A percentile compares a stretch with the other conserved stretches of the same genome.
These are phyloP conservation scores for Cystobasidiaceae sp. DNA, from an alignment of 1,284 basidiomycete species.

Conservation along the genomic window DNA sequence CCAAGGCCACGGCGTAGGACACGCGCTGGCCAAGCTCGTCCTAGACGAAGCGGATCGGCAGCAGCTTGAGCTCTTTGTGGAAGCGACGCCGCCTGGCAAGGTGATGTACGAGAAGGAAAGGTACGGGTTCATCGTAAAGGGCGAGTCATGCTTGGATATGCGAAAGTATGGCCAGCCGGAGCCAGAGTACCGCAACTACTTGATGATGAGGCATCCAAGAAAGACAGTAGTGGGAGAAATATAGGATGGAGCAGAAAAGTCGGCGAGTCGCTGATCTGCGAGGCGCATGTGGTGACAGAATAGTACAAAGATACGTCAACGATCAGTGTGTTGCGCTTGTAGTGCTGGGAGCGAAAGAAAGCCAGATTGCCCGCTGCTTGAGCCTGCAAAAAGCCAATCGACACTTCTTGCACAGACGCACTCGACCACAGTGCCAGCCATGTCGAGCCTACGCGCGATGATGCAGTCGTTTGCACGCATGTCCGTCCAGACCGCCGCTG, in stretches of 20 bases:
- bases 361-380: no score
- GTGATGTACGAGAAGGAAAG: not conserved
- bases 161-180: not conserved
- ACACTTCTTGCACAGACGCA: not conserved
- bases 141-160: not conserved
- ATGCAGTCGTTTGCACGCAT: constrained; percentile 30
- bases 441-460: constrained; percentile 20
- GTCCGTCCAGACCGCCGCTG: constrained; percentile 9
- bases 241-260: not conserved
- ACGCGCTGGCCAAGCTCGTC: no score
- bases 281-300: no score
- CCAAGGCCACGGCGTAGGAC: no score
- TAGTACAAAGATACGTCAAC: no score
- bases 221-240: not conserved
- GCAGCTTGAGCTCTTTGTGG: no score
- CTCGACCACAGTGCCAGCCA: not conserved
- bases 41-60: no score
- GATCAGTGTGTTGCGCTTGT: no score
- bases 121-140: not conserved
- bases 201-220: not conserved
- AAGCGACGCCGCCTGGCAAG: no score
- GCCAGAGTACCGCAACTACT: not conserved
- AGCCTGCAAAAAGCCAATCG: no score
- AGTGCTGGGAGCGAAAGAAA: no score
- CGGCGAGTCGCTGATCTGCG: no score